phyloP scores from a whole-genome alignment of 2,329 filamentous ascomycete species.

The Drechslera avenae region DNA sequence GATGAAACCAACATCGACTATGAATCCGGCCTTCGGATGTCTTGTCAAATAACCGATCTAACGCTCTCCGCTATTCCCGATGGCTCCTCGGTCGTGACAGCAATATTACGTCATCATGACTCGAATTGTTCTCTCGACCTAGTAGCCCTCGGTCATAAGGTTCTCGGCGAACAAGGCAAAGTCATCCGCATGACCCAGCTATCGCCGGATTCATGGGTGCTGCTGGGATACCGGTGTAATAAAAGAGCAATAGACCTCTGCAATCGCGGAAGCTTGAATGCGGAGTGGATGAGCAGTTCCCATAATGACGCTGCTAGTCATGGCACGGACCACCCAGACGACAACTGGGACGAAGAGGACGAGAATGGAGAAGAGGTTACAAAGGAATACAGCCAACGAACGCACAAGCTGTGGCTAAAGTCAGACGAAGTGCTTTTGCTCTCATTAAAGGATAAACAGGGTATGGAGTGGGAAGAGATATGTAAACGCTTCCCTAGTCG shows the following conservation, averaged over 20 bases:
- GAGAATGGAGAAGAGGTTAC: conserved; percentile 14
- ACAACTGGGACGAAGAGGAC: conserved; percentile 12
- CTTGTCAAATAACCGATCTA: conserved; percentile 5
- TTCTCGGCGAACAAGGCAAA: conserved; percentile 4
- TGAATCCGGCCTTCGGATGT: neutral
- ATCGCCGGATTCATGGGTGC: neutral
- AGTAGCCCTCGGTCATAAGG: neutral
- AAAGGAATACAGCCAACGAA: conserved; percentile 13
- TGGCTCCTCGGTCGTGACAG: neutral
- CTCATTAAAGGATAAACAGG: conserved; percentile 14
- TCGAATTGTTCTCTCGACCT: neutral
- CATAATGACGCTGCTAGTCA: conserved; percentile 12
- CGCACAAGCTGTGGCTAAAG: conserved; percentile 10
- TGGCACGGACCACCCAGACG: conserved; percentile 14
- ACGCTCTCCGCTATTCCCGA: conserved; percentile 4
- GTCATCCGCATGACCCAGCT: conserved; percentile 3
- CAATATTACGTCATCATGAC: neutral
- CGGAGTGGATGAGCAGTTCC: conserved; percentile 12
- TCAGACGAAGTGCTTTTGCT: conserved; percentile 19
- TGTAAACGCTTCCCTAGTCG: conserved; percentile 19
- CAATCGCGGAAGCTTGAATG: conserved; percentile 12
- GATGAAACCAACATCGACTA: neutral
- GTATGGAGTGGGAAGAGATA: conserved; percentile 16
- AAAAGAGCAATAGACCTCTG: neutral
- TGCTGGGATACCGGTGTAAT: conserved; percentile 3